Evolutionary conservation across 305 asterid genomes (phyloP), one percentile per base, ranked within the genome.

Genomic region (Salvia sclarea): DNA sequence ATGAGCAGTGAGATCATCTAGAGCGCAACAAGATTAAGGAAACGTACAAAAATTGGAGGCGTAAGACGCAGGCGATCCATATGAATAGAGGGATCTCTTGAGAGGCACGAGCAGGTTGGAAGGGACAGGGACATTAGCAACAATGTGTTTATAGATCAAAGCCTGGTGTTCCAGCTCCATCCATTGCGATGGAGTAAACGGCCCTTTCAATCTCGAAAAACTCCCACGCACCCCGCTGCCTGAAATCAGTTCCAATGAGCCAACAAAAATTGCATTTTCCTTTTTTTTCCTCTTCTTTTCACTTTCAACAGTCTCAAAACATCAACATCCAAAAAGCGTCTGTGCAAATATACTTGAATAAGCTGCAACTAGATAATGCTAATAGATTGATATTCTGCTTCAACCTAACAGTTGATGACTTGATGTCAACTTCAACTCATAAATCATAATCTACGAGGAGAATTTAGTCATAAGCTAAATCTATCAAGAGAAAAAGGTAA

Each of bases 111-210:
- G 94, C 75, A 91, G 76, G 79, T 81, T 78, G 18, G 88, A 74
- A 55, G 98, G 98, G 59, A 93, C 80, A 28, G 96, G 96, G 59
- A 91, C 86, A 75, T 85, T 83, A 9, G 96, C 87, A 68, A 86
- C 75, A 28, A 93, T 68, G 82, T 89, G 87, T 64, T 92, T 92
- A 72, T 89, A 89, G 78, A 89, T 86, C 85, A 89, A 63, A 59
- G 92, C 96, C 79, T 92, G 98, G 66, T 86, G 95, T 63, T 92
- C 96, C 37, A 89, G 70, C 75, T 92, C 98, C 96, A 84, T 89
- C 96, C 94, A 87, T 55, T 92, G 98, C 2, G 98, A 88, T 3
- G 96, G 96, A 63, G 92, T 88, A 67, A 92, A 89, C 25, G 97
- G 90, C n/a, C 96, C 95, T 76, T 77, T 85, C 52, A 82, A 48